Evolutionary conservation across 805 yeast genomes (phyloP).

Genomic region (Ogataea saltuana): DNA sequence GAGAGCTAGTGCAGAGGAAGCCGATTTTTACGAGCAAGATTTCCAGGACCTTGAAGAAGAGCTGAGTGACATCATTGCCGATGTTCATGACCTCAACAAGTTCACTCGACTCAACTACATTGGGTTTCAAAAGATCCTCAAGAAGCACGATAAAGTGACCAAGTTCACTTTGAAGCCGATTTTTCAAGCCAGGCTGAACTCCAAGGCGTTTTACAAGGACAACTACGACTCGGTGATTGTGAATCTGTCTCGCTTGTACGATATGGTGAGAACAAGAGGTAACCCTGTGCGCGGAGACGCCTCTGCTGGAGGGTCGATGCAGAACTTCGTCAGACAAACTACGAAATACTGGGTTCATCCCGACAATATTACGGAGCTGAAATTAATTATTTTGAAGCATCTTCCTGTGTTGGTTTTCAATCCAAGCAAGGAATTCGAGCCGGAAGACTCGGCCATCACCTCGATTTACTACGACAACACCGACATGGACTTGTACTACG

Average conservation of each 20-base stretch:
- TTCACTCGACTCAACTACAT: slow-evolving; percentile 92
- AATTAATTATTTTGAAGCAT: slow-evolving; percentile 88
- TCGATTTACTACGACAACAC: slow-evolving; percentile 94
- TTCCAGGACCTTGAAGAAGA: slow-evolving; percentile 76
- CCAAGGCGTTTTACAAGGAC: slow-evolving; percentile 95
- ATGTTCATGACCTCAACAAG: slow-evolving; percentile 94
- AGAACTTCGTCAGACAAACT: slow-evolving; percentile 96
- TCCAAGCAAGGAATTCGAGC: slow-evolving; percentile 92
- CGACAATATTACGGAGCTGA: slow-evolving; percentile 94
- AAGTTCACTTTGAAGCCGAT: slow-evolving; percentile 81
- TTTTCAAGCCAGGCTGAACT: slow-evolving; percentile 86
- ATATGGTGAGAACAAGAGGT: slow-evolving; percentile 92
- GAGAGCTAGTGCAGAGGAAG: slow-evolving; percentile 39
- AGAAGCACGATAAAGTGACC: slow-evolving; percentile 94
- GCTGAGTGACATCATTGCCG: slow-evolving; percentile 86
- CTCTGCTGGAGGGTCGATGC: slow-evolving; percentile 97
- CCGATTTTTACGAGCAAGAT: slow-evolving; percentile 53
- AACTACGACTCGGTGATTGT: slow-evolving; percentile 89
- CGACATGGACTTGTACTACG: slow-evolving; percentile 87
- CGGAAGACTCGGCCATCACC: slow-evolving; percentile 93
- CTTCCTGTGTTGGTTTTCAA: slow-evolving; percentile 96
- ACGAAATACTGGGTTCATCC: slow-evolving; percentile 99
- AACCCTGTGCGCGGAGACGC: slow-evolving; percentile 94
- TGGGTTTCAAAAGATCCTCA: slow-evolving; percentile 94
- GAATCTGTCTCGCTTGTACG: slow-evolving; percentile 84